Percentiles rank a stretch among this genome's conserved stretches.
phyloP scores from a whole-genome alignment of 805 yeast genomes.

The Suhomyces pyralidae region DNA sequence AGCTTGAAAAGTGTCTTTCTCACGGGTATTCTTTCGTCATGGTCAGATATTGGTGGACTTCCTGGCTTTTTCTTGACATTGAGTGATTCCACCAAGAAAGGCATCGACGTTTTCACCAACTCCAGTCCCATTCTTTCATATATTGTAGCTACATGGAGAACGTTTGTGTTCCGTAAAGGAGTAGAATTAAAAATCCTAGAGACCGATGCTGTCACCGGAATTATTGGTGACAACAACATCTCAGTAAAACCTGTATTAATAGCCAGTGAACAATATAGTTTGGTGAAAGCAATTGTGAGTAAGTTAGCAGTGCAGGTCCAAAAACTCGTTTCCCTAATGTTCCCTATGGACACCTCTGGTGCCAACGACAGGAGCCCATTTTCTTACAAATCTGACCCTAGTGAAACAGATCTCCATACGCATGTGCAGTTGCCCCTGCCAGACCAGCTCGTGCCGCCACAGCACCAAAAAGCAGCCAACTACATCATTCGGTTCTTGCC shows the following conservation, averaged over 20 bases:
- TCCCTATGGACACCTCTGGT: slow-evolving; percentile 47
- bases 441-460: slow-evolving; percentile 20
- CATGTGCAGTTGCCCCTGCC: slow-evolving; percentile 33
- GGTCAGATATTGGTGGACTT: slow-evolving; percentile 85
- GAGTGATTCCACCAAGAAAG: slow-evolving; percentile 69
- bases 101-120: slow-evolving; percentile 52
- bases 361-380: slow-evolving; percentile 38
- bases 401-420: slow-evolving; percentile 37
- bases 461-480: slow-evolving; percentile 49
- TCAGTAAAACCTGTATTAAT: slow-evolving; percentile 38
- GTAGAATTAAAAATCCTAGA: slow-evolving; percentile 45
- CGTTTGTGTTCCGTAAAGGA: slow-evolving; percentile 79
- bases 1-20: slow-evolving; percentile 65
- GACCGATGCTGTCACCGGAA: slow-evolving; percentile 21
- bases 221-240: slow-evolving; percentile 36
- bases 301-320: slow-evolving; percentile 16
- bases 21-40: slow-evolving; percentile 65
- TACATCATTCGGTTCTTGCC: slow-evolving; percentile 68
- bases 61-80: slow-evolving; percentile 86
- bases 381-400: slow-evolving; percentile 36
- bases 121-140: slow-evolving; percentile 34
- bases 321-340: slow-evolving; percentile 51
- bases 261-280: slow-evolving; percentile 1
- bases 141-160: slow-evolving; percentile 77
- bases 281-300: background rate